phyloP scores from a whole-genome alignment of 1,284 basidiomycete species.

The Porogramme epimiltina region DNA sequence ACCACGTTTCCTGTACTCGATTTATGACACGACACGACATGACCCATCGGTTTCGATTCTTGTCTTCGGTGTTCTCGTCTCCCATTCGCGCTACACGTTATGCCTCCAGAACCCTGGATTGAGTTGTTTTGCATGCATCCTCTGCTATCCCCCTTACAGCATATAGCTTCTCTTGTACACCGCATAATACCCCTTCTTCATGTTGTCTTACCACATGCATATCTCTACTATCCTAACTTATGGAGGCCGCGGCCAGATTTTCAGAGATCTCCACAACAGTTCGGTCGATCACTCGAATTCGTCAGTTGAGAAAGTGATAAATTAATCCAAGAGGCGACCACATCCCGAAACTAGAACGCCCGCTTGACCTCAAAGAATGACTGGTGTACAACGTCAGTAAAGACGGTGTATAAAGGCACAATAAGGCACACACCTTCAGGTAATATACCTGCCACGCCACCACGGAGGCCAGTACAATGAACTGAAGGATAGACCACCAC shows the following conservation, averaged over 20 bases:
- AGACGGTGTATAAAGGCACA: background rate
- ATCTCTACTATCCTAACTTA: slow-evolving; percentile 15
- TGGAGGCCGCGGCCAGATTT: background rate
- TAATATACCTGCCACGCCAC: slow-evolving; percentile 99
- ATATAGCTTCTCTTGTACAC: slow-evolving; percentile 11
- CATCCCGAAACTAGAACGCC: slow-evolving; percentile 60
- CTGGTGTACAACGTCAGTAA: slow-evolving; percentile 36
- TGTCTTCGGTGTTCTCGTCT: slow-evolving; percentile 15
- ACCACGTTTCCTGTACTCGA: slow-evolving; percentile 13
- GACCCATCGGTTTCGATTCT: slow-evolving; percentile 13
- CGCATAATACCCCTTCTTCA: slow-evolving; percentile 21
- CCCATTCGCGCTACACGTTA: background rate
- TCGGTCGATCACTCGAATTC: too few species aligned
- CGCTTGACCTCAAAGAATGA: slow-evolving; percentile 96
- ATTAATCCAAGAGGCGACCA: slow-evolving; percentile 18
- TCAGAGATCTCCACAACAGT: too few species aligned
- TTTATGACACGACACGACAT: slow-evolving; percentile 24
- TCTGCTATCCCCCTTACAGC: background rate
- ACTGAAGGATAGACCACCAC: slow-evolving; percentile 97
- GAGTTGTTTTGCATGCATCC: slow-evolving; percentile 1
- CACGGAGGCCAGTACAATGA: slow-evolving; percentile 83
- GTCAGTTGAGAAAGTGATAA: slow-evolving; percentile 7
- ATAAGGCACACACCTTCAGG: slow-evolving; percentile 72
- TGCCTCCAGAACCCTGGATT: too few species aligned
- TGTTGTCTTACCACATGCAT: slow-evolving; percentile 22